Base-by-base conservation (phyloP, 768 basidiomycete species). In the Sarcodon aspratus region DNA sequence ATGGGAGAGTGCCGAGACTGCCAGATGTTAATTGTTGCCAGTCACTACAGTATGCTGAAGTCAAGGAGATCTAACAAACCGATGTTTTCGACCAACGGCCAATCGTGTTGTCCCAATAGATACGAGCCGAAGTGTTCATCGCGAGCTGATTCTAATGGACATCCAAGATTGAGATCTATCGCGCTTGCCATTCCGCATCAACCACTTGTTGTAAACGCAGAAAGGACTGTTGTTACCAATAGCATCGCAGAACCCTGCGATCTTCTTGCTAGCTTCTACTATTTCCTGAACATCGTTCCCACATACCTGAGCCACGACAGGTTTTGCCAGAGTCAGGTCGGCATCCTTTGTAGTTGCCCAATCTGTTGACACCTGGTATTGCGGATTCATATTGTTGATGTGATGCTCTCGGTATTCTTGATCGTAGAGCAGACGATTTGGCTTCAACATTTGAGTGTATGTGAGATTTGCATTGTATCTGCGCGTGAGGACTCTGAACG, bases 101-200 rank as follows among this genome's bases (percentile, higher is more conserved):
- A 85, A 52, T 88, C 84, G 55, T 75, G 78, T 56, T 79, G 78
- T 17, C 71, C 73, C 11, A 88, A 71, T n/a, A 90, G 69, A 58
- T 88, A 90, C 13, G 79, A 84, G 3, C 86, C 87, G 56, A 73
- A 84, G 55, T 82, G 85, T 9, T 71, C 77, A 36, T 80, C 74
- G 35, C 70, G 68, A 10, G 86, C 85, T 21, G 73, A 69, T 47
- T 81, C 76, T 55, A 85, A 85, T 18, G 87, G 87, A 60, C 87
- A 90, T 12, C 87, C 87, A 9, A 89, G 72, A 61, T 90, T 90
- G 47, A 89, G 59, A 66, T 89, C 87, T 90, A 53, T 32, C 33
- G 21, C 21, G 12, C 52, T 61, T 57, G 38, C 53, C 42, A 52
- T 18, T 12, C 17, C 44, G 6, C 21, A 15, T 42, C 31, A 27